A percentile compares a stretch with the other conserved stretches of the same genome.
Evolutionary conservation across 2,329 filamentous ascomycete genomes (phyloP).

Genomic region (Cladophialophora chaetospira): DNA sequence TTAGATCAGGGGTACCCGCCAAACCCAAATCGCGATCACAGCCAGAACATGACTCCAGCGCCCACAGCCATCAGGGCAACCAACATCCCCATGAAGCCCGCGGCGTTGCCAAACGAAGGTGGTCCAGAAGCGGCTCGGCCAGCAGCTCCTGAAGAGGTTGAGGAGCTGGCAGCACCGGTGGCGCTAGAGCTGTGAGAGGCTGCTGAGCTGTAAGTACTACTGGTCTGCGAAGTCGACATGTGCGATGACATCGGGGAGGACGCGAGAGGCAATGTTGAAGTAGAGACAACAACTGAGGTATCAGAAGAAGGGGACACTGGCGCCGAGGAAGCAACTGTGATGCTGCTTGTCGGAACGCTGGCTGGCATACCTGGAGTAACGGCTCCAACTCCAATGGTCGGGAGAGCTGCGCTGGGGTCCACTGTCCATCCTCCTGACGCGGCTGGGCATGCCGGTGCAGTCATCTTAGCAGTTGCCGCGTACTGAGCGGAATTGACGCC

Average conservation of each 20-base stretch:
- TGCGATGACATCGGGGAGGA: not conserved
- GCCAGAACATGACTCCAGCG: slow-evolving; percentile 27
- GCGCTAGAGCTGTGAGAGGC: slow-evolving; percentile 11
- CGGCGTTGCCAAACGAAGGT: slow-evolving; percentile 7
- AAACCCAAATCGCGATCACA: slow-evolving; percentile 10
- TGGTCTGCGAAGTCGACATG: slow-evolving; percentile 18
- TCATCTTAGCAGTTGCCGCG: slow-evolving; percentile 60
- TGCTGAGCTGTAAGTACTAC: slow-evolving; percentile 30
- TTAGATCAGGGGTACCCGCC: slow-evolving; percentile 2
- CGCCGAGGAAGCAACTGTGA: slow-evolving; percentile 23
- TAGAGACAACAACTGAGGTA: slow-evolving; percentile 2
- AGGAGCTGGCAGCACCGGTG: too few relatives aligned
- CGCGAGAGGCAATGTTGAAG: not conserved
- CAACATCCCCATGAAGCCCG: slow-evolving; percentile 22
- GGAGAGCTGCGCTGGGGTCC: slow-evolving; percentile 68
- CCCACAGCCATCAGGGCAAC: slow-evolving; percentile 25
- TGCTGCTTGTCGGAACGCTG: slow-evolving; percentile 30
- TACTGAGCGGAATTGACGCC: slow-evolving; percentile 70
- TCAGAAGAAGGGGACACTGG: slow-evolving; percentile 1
- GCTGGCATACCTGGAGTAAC: slow-evolving; percentile 30
- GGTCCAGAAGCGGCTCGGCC: slow-evolving; percentile 19
- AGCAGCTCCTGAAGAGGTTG: slow-evolving; percentile 29
- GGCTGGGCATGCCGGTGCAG: slow-evolving; percentile 68
- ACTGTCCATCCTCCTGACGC: slow-evolving; percentile 74
- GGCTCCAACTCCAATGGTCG: slow-evolving; percentile 64